These are phyloP conservation scores for Cantharellus cinnabarinus DNA, from an alignment of 768 basidiomycete species.

Conservation along the genomic window DNA sequence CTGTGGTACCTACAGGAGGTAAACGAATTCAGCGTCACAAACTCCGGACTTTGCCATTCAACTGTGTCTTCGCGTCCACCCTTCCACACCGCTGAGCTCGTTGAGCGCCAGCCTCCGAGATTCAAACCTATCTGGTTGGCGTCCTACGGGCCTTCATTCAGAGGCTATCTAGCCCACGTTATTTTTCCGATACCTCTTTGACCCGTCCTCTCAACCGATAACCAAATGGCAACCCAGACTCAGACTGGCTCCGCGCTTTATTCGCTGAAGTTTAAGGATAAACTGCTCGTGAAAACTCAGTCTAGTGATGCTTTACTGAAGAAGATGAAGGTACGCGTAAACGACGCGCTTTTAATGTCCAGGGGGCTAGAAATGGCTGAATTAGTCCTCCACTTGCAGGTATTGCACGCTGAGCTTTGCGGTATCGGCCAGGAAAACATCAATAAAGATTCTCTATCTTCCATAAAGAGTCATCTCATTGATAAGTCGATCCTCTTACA, in stretches of 20 bases:
- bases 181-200: too few species aligned
- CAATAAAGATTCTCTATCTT: constrained; percentile 48
- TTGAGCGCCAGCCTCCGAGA: too few species aligned
- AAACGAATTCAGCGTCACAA: too few species aligned
- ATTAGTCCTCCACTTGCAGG: constrained; percentile 10
- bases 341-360: background rate
- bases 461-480: constrained; percentile 61
- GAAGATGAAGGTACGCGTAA: constrained; percentile 40
- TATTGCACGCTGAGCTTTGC: constrained; percentile 30
- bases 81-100: too few species aligned
- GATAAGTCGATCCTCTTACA: constrained; percentile 65
- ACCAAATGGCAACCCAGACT: background rate
- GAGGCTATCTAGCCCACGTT: too few species aligned
- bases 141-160: too few species aligned
- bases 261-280: constrained; percentile 46
- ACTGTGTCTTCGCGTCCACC: too few species aligned
- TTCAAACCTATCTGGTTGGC: too few species aligned
- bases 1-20: too few species aligned
- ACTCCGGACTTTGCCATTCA: too few species aligned
- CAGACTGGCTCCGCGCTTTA: background rate
- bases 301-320: constrained; percentile 69
- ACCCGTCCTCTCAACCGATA: too few species aligned
- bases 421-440: constrained; percentile 74
- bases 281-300: constrained; percentile 54
- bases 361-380: background rate